Conservation (phyloP, 73 alveolate species). For the Tetrahymena thermophila region DNA sequence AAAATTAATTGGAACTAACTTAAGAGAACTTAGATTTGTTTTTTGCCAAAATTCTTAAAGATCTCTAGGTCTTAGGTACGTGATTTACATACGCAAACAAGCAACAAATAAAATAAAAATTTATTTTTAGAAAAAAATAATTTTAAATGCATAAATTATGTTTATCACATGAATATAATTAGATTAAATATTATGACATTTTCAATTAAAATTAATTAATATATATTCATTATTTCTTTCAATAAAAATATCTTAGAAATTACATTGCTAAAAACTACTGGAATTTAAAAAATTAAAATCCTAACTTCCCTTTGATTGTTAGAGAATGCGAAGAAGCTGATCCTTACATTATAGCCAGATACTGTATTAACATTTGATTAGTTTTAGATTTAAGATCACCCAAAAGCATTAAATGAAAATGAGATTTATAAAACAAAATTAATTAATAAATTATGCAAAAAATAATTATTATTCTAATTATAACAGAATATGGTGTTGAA, state of each 20-base stretch:
- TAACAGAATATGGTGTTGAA: conserved; percentile 69
- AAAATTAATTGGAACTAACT: conserved; percentile 50
- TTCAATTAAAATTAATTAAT: neutral
- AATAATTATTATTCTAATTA: neutral
- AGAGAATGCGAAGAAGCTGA: conserved; percentile 79
- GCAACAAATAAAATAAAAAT: neutral
- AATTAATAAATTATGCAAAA: neutral
- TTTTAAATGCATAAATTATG: neutral
- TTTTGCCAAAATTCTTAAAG: conserved; percentile 62
- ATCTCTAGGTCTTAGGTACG: conserved; percentile 57
- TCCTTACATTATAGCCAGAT: conserved; percentile 70
- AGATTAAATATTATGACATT: neutral
- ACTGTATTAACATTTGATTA: conserved; percentile 2
- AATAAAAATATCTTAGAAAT: conserved; percentile 27
- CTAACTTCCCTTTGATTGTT: conserved; percentile 75
- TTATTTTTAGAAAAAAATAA: neutral
- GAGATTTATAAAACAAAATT: neutral
- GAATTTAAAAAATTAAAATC: conserved; percentile 54
- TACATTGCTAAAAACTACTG: conserved; percentile 59
- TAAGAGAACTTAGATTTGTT: conserved; percentile 71
- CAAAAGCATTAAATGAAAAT: neutral
- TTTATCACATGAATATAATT: neutral
- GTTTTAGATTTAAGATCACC: neutral
- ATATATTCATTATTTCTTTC: neutral
- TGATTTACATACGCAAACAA: neutral